A percentile compares a stretch with the other conserved stretches of the same genome.
Conservation (phyloP, 208 protist species). For the Crithidia acanthocephali region DNA sequence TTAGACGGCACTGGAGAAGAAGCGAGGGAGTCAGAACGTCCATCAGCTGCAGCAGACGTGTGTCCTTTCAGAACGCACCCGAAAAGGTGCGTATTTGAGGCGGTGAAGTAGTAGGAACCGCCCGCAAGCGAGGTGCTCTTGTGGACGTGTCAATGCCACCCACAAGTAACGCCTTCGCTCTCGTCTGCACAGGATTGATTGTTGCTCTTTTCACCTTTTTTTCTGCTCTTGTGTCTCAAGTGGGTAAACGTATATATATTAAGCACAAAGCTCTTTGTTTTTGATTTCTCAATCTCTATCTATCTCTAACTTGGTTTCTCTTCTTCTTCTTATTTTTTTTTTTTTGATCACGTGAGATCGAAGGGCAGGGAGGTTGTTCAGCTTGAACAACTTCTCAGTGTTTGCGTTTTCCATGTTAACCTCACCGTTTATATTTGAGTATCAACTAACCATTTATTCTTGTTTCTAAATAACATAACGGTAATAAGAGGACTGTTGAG, state of each 20-base stretch:
- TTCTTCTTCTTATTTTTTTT: conserved; percentile 12
- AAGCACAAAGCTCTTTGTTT: not conserved
- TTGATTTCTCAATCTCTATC: not conserved
- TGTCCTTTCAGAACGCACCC: too few relatives aligned
- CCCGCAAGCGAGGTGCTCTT: too few relatives aligned
- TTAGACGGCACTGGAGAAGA: not conserved
- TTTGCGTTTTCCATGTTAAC: not conserved
- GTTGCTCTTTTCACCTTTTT: too few relatives aligned
- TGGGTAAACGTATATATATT: not conserved
- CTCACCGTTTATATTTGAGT: not conserved
- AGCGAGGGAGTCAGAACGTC: too few relatives aligned
- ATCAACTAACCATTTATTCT: not conserved
- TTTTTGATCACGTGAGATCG: not conserved
- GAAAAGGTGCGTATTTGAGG: too few relatives aligned
- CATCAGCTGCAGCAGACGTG: too few relatives aligned
- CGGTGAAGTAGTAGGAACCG: too few relatives aligned
- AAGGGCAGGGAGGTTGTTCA: not conserved
- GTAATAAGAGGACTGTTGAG: too few relatives aligned
- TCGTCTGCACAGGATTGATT: too few relatives aligned
- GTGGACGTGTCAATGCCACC: too few relatives aligned
- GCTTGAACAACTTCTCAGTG: not conserved
- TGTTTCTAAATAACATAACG: not conserved
- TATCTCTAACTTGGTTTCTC: conserved; percentile 8
- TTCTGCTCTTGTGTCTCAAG: not conserved
- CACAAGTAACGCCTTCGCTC: too few relatives aligned